Base-by-base conservation (phyloP, 257 asterid species). In the Vinca minor region DNA sequence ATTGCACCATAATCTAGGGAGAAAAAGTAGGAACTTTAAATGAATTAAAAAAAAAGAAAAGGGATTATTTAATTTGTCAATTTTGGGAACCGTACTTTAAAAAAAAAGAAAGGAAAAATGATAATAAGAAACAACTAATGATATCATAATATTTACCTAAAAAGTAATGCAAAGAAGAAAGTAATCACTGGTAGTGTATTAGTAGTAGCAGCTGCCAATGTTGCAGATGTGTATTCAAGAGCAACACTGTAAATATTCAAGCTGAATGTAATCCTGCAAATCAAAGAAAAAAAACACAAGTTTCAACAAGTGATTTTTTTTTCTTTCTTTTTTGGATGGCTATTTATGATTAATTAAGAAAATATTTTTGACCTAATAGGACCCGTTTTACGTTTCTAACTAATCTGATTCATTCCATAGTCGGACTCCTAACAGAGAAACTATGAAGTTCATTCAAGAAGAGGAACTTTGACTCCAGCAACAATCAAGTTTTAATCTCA, bases 111-210 rank as follows among this genome's bases (percentile, higher is more conserved):
- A 36, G 3, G 18, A 35, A 18, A 17, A 57, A 25, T 0, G 44
- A 4, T 1, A 10, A 13, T 18, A 10, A 10, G 13, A 41, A 45
- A 14, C 49, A 45, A 49, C 23, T 11, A 50, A 57, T 3, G 1
- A 54, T 29, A 15, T 29, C 3, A 26, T 20, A 21, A 53, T 34
- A 20, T 36, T 39, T 83, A 89, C 98, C 98, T 71, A 11, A 86
- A 66, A 8, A 91, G 47, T 68, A 91, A 69, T 1, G 98, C 98
- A 54, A 91, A 84, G 73, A 91, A 76, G 82, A 91, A 91, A 32
- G 96, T 91, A 21, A 88, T 80, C 23, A 84, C 95, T 4, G 98
- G 98, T 25, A 91, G 89, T 13, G 89, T 83, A 70, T 91, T 91
- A 17, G 96, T 69, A 34, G 89, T 76, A 34, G 98, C 98, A 53